A percentile compares a stretch with the other conserved stretches of the same genome.
Evolutionary conservation across 495 filamentous ascomycete species (phyloP).

Genomic region (Lepraria neglecta): DNA sequence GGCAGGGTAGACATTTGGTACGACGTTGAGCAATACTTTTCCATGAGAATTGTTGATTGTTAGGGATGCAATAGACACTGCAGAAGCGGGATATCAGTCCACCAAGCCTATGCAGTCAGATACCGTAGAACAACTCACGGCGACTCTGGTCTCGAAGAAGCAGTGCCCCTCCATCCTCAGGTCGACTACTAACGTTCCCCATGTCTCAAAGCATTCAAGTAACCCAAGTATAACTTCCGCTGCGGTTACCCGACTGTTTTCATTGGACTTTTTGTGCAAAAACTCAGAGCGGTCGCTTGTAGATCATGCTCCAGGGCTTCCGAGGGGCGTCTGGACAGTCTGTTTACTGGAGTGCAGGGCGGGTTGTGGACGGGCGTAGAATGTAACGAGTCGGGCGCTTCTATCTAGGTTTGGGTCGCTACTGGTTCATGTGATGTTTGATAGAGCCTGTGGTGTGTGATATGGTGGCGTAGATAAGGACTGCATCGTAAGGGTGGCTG

Average conservation of each 20-base stretch:
- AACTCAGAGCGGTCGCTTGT: not conserved
- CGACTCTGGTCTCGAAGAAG: constrained; percentile 86
- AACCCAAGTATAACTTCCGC: not conserved
- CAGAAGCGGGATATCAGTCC: constrained; percentile 18
- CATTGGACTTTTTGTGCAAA: not conserved
- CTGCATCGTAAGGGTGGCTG: constrained; percentile 10
- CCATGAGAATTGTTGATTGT: constrained; percentile 70
- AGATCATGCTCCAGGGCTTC: constrained; percentile 6
- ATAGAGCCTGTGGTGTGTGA: constrained; percentile 1
- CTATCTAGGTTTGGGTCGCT: not conserved
- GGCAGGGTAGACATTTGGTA: constrained; percentile 85
- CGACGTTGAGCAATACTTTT: constrained; percentile 66
- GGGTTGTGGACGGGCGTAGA: constrained; percentile 1
- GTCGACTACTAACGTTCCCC: constrained; percentile 88
- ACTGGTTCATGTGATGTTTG: not conserved
- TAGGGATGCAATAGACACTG: constrained; percentile 81
- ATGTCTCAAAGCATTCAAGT: constrained; percentile 41
- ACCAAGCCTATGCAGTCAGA: not conserved
- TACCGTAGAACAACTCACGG: constrained; percentile 47
- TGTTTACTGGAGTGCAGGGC: not conserved
- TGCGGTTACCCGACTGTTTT: constrained; percentile 7
- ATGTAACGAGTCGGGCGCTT: not conserved
- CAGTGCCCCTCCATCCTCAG: constrained; percentile 76
- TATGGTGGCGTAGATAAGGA: constrained; percentile 7
- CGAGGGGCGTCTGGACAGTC: not conserved